These are phyloP conservation scores for Volvox africanus DNA, from an alignment of 139 green algal genomes.

Conservation along the genomic window DNA sequence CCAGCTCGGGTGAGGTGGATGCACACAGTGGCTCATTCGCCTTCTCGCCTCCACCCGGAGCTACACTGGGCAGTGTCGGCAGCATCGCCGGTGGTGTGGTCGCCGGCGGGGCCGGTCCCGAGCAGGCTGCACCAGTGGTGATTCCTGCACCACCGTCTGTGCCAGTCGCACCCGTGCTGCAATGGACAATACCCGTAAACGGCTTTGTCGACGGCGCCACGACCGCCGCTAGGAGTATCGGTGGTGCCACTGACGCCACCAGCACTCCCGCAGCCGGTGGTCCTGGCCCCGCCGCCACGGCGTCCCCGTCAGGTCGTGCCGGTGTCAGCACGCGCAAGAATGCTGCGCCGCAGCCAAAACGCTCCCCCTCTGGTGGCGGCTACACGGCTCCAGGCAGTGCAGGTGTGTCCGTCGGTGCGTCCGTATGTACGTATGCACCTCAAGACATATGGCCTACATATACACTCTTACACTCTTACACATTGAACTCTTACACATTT, in stretches of 20 bases:
- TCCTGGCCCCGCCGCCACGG: background rate
- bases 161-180: background rate
- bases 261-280: background rate
- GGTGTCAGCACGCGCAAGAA: background rate
- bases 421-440: too few species aligned
- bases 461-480: too few species aligned
- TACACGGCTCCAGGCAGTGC: background rate
- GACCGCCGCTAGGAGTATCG: background rate
- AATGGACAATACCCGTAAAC: slow-evolving; percentile 19
- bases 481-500: too few species aligned
- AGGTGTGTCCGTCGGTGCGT: background rate
- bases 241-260: background rate
- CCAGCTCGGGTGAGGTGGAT: background rate
- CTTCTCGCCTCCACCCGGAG: background rate
- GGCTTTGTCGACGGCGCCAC: background rate
- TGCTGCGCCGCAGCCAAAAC: background rate
- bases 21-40: slow-evolving; percentile 7
- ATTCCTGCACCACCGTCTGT: background rate
- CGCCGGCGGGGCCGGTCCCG: too few species aligned
- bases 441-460: too few species aligned
- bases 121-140: background rate
- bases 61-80: background rate
- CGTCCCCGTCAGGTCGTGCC: background rate
- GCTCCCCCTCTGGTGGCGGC: background rate
- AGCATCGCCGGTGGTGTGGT: too few species aligned